Conservation (phyloP, 257 asterid genomes). For the Solanum bulbocastanum region DNA sequence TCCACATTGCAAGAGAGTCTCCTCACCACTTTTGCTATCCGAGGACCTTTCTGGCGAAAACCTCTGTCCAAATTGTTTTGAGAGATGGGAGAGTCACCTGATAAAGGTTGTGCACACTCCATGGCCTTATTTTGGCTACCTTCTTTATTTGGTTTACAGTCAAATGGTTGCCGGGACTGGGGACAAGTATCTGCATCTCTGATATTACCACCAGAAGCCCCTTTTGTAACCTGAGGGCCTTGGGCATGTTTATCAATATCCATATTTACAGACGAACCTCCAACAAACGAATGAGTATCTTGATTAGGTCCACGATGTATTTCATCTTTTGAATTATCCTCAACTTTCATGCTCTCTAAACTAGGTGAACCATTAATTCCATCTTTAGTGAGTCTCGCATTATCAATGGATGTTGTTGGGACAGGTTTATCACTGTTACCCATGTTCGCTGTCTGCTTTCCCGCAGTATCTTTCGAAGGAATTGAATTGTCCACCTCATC, state of each 20-base stretch:
- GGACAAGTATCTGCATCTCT: slow-evolving; percentile 13
- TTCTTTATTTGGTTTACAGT: slow-evolving; percentile 20
- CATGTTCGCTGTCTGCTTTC: slow-evolving; percentile 14
- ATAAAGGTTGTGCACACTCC: slow-evolving; percentile 29
- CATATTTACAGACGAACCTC: neutral
- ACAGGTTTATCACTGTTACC: slow-evolving; percentile 17
- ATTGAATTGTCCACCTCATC: slow-evolving; percentile 22
- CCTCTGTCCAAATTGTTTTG: slow-evolving; percentile 58
- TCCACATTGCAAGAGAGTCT: slow-evolving; percentile 83
- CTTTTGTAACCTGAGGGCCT: slow-evolving; percentile 17
- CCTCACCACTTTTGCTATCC: slow-evolving; percentile 91
- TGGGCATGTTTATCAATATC: slow-evolving; percentile 13
- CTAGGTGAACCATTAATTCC: slow-evolving; percentile 21
- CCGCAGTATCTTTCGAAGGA: slow-evolving; percentile 17
- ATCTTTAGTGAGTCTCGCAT: slow-evolving; percentile 6
- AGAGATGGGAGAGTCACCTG: slow-evolving; percentile 33
- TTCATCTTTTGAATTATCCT: slow-evolving; percentile 26
- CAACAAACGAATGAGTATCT: slow-evolving; percentile 5
- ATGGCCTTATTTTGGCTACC: slow-evolving; percentile 20
- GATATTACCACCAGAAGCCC: slow-evolving; percentile 14
- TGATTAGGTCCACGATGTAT: slow-evolving; percentile 8
- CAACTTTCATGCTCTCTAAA: slow-evolving; percentile 31
- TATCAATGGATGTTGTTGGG: slow-evolving; percentile 7
- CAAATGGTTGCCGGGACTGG: slow-evolving; percentile 16
- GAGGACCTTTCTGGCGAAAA: slow-evolving; percentile 93